A percentile compares a stretch with the other conserved stretches of the same genome.
Conservation (phyloP, 176 grass and related monocot genomes). For the Juncus inflexus region DNA sequence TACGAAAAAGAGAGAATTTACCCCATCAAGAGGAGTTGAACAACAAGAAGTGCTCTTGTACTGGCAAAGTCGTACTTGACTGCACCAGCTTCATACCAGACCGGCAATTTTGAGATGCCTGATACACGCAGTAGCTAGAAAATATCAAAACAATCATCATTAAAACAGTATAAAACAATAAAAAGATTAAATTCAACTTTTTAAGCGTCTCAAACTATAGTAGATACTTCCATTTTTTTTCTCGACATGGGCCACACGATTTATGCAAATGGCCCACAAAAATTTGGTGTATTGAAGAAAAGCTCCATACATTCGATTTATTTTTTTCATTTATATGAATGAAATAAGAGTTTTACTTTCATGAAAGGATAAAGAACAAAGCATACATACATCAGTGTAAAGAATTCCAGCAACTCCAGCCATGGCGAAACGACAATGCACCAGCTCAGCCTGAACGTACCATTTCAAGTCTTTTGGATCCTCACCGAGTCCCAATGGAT, state of each 20-base stretch:
- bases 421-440: conserved; percentile 62
- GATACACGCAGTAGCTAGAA: conserved; percentile 66
- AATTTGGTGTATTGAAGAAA: too few relatives aligned
- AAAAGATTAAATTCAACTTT: neutral
- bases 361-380: neutral
- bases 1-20: conserved; percentile 38
- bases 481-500: conserved; percentile 77
- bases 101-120: conserved; percentile 55
- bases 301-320: too few relatives aligned
- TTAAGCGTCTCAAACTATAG: too few relatives aligned
- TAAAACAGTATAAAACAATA: neutral
- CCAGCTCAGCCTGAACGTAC: conserved; percentile 91
- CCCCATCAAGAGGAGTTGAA: conserved; percentile 96
- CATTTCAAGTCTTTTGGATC: conserved; percentile 55
- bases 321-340: too few relatives aligned
- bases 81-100: conserved; percentile 94
- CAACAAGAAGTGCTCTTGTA: conserved; percentile 56
- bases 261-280: too few relatives aligned
- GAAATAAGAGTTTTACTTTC: too few relatives aligned
- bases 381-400: conserved; percentile 34
- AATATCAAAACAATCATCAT: conserved; percentile 25
- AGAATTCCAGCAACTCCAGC: conserved; percentile 54
- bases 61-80: conserved; percentile 60
- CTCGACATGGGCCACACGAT: too few relatives aligned
- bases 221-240: too few relatives aligned